Conservation (phyloP, 2,329 filamentous ascomycete species). For the Neurospora sp. region DNA sequence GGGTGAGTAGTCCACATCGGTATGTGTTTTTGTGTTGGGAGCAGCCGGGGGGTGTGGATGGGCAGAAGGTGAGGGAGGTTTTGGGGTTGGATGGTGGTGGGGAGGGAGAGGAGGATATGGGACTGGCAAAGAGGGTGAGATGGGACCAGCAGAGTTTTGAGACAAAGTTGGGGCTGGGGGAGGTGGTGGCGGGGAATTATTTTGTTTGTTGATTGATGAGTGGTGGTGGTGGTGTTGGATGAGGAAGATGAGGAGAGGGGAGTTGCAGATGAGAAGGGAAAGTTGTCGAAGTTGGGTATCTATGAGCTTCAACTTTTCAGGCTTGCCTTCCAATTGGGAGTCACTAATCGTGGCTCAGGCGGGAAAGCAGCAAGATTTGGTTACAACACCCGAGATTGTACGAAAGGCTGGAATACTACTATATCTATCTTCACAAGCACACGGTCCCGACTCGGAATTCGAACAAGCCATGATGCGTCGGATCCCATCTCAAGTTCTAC, state of each 20-base stretch:
- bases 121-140: conserved; percentile 28
- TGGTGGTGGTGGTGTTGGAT: background rate
- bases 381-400: background rate
- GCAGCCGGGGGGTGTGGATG: conserved; percentile 31
- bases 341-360: background rate
- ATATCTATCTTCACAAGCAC: background rate
- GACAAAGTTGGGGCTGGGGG: conserved; percentile 16
- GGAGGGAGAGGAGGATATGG: conserved; percentile 24
- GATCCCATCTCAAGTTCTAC: too few relatives aligned
- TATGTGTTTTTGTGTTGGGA: conserved; percentile 41
- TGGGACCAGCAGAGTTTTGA: conserved; percentile 33
- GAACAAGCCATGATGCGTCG: too few relatives aligned
- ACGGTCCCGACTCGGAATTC: too few relatives aligned
- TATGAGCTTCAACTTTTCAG: too few relatives aligned
- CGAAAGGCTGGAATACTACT: background rate
- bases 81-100: conserved; percentile 20
- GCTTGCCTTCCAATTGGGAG: too few relatives aligned
- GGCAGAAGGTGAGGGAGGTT: conserved; percentile 19
- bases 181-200: conserved; percentile 17
- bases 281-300: background rate
- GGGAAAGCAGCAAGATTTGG: background rate
- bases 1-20: conserved; percentile 34
- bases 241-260: too few relatives aligned
- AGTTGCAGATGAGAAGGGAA: too few relatives aligned
- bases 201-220: conserved; percentile 13